Base-by-base conservation (phyloP, 192 early-diverging fungal genomes). In the Rhizophagus sp. region DNA sequence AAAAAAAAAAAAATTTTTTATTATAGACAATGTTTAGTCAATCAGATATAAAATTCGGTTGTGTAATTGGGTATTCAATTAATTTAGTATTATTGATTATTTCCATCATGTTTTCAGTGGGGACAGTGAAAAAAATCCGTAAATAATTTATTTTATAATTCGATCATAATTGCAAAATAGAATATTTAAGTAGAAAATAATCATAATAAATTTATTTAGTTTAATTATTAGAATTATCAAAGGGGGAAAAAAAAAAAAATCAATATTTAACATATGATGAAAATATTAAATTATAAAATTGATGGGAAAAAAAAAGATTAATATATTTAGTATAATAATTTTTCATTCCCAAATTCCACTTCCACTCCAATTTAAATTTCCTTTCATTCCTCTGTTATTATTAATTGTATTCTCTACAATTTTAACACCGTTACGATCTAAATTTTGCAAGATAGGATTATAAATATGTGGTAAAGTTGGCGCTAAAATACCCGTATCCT, bases 381-480 rank as follows among this genome's bases (percentile, higher is more conserved):
- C 79, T 12, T 80, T 75, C 84, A 83, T 85, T 5, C 80, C 82
- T 81, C 82, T 85, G 30, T 30, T 30, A n/a, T 82, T 85, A 25
- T 83, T 19, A 41, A 69, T n/a, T 4, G 12, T n/a, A 82, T 19
- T 81, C 80, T 95, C 94, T 61, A 88, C 52, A 70, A 95, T 91
- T 24, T 83, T 75, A 36, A 95, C 82, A n/a, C 94, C 94, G 74
- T 88, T 85, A 9, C 79, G 50, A 70, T 90, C 88, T 41, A 94
- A 86, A 66, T 88, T 86, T 61, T 91, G 88, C 63, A 94, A 82
- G 10, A 95, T 87, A 9, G 94, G 89, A 19, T 91, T 84, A 81
- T 95, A 95, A 61, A 95, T 88, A 75, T 94, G 90, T 8, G 88
- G 86, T 41, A 87, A 82, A 8, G 90, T 93, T 3, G 94, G 94